Base-by-base conservation (phyloP, 352 stramenopile genomes). In the Nothophytophthora sp. region DNA sequence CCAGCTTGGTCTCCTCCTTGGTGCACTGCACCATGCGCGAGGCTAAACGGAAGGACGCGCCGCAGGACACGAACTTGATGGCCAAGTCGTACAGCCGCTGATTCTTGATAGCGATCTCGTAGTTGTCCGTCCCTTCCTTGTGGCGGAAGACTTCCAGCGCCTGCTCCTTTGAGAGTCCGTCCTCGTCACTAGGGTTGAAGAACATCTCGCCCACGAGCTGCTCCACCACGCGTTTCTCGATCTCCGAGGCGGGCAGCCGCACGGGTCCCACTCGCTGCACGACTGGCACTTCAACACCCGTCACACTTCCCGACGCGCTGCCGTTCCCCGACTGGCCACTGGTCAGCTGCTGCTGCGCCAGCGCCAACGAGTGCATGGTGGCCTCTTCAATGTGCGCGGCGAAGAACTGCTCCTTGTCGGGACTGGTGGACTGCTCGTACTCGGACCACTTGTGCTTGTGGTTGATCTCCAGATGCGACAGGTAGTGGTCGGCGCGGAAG, bases 381-480 rank as follows among this genome's bases (percentile, higher is more conserved):
- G 45, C 50, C 37, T 73, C 68, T 13, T 81, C 67, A 13, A 73
- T 56, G 42, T 75, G 60, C 18, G 43, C 39, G 0, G 63, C 57
- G 25, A 86, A 80, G 61, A 86, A 81, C 33, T 73, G 60, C 23
- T 82, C 69, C 48, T 88, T 88, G 36, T 86, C 73, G n/a, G 58
- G 44, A 33, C 52, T 67, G 5, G 68, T 64, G n/a, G 66, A 67
- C 18, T 67, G 65, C 47, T 86, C 71, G 55, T 88, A 88, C 48
- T 79, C 73, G 47, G 60, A 46, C 77, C 77, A 88, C 41, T 82
- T 81, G n/a, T 52, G 35, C 53, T 69, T 73, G 67, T 88, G 77
- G 49, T 88, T 83, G 53, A 86, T 85, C 65, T 85, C 70, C 23
- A 88, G 41, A 33, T 88, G 77, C 32, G 70, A 86, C 20, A 83